Evolutionary conservation across 371 early-diverging fungal species (phyloP), one percentile per base, ranked within the genome.

Genomic region (Mucor mucedo): DNA sequence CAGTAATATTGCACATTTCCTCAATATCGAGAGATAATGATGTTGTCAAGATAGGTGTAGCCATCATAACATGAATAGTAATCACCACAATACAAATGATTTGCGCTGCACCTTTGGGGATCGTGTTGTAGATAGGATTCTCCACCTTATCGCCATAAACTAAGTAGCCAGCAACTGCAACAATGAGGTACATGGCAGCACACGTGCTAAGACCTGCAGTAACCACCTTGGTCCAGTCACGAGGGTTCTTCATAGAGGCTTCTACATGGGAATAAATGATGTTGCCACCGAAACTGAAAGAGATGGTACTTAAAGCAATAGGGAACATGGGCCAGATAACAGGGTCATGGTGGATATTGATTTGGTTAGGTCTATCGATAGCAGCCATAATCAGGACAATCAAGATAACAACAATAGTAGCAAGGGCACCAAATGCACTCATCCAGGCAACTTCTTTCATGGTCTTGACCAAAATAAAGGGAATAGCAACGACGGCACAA

Each of bases 261-360:
- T 93, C 93, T 30, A 95, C 88, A 65, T 93, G 91, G n/a, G 94
- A 91, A 54, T 89, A 93, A 52, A 92, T 85, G 27, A 89, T 84
- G 68, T 92, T 93, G 48, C 93, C 93, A 60, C 93, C 92, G 60
- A 89, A 93, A 68, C 87, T 84, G 72, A 91, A 91, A 55, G 88
- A 90, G 38, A 93, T 88, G 7, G 89, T 87, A 38, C 83, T 79
- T 2, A 88, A 66, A 0, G 89, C 83, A 8, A 83, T 67, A 5
- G 89, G 86, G 52, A 88, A 76, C 55, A 86, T 80, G 16, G 77
- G 64, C 72, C 79, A 79, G 42, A 84, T 80, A 45, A 78, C 85
- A 39, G 65, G 33, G 48, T 80, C 71, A 61, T 85, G 84, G 0
- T 66, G 48, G 30, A 77, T 65, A 14, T 69, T 39, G 9, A 47